Conservation (phyloP, 805 yeast species). For the Candida ulmi region DNA sequence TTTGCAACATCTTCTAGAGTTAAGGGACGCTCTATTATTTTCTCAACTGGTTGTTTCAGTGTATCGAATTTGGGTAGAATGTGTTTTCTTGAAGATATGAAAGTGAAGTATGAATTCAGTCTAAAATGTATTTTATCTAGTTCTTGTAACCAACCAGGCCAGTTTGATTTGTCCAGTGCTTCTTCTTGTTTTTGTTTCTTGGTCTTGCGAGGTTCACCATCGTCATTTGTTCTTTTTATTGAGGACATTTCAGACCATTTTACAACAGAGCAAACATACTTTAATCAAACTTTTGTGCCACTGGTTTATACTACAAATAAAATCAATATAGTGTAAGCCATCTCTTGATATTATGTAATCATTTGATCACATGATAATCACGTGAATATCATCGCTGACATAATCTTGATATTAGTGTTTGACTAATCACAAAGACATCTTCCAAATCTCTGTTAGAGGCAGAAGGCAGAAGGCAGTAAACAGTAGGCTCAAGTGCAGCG, state of each 20-base stretch:
- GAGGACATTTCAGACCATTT: neutral
- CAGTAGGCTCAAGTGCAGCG: too few relatives aligned
- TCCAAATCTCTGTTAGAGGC: too few relatives aligned
- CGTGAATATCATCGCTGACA: too few relatives aligned
- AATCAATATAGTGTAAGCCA: too few relatives aligned
- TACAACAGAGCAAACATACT: too few relatives aligned
- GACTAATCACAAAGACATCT: too few relatives aligned
- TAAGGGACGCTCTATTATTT: slow-evolving; percentile 38
- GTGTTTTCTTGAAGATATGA: slow-evolving; percentile 55
- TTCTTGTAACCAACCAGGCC: slow-evolving; percentile 31
- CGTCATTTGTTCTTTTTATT: neutral
- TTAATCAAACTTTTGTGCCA: too few relatives aligned
- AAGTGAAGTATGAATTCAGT: slow-evolving; percentile 56
- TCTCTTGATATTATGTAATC: too few relatives aligned
- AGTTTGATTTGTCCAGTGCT: slow-evolving; percentile 2
- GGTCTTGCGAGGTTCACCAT: neutral
- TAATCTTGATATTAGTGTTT: too few relatives aligned
- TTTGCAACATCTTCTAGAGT: slow-evolving; percentile 55
- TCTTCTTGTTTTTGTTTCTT: neutral
- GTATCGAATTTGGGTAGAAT: slow-evolving; percentile 52
- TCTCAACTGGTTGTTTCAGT: slow-evolving; percentile 46
- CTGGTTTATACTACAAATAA: too few relatives aligned
- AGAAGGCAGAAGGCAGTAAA: too few relatives aligned
- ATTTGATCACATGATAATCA: too few relatives aligned
- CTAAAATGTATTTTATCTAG: slow-evolving; percentile 44